phyloP scores from a whole-genome alignment of 2,329 filamentous ascomycete species.

The Emydomyces testavorans region DNA sequence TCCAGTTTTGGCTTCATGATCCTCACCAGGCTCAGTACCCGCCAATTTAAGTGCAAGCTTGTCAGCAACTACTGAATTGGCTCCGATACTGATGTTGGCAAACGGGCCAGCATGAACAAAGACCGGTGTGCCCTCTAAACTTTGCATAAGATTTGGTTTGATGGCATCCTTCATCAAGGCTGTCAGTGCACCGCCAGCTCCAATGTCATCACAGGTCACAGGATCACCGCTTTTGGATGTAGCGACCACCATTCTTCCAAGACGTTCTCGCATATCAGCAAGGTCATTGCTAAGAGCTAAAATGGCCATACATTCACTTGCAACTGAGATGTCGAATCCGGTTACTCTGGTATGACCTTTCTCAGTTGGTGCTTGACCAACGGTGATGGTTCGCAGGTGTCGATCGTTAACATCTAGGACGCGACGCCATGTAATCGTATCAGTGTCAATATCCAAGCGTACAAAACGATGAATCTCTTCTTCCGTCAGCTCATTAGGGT shows the following conservation, averaged over 20 bases:
- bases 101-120: slow-evolving; percentile 97
- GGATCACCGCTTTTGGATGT: slow-evolving; percentile 76
- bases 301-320: slow-evolving; percentile 97
- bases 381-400: slow-evolving; percentile 76
- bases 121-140: slow-evolving; percentile 88
- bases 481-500: slow-evolving; percentile 78
- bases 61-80: slow-evolving; percentile 88
- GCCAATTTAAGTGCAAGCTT: slow-evolving; percentile 92
- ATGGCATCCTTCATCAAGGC: slow-evolving; percentile 96
- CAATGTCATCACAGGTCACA: slow-evolving; percentile 91
- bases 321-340: slow-evolving; percentile 94
- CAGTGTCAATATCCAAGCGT: slow-evolving; percentile 89
- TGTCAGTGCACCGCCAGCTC: slow-evolving; percentile 79
- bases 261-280: slow-evolving; percentile 77
- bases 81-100: slow-evolving; percentile 95
- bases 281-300: slow-evolving; percentile 83
- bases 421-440: slow-evolving; percentile 93
- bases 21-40: slow-evolving; percentile 84
- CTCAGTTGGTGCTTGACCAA: slow-evolving; percentile 80
- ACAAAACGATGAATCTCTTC: slow-evolving; percentile 84
- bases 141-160: slow-evolving; percentile 99
- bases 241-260: slow-evolving; percentile 91
- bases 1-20: slow-evolving; percentile 68
- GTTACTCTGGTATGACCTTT: slow-evolving; percentile 80
- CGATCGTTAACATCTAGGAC: slow-evolving; percentile 96